phyloP scores from a whole-genome alignment of 1,139 yeast species.

The Geotrichum siamense region DNA sequence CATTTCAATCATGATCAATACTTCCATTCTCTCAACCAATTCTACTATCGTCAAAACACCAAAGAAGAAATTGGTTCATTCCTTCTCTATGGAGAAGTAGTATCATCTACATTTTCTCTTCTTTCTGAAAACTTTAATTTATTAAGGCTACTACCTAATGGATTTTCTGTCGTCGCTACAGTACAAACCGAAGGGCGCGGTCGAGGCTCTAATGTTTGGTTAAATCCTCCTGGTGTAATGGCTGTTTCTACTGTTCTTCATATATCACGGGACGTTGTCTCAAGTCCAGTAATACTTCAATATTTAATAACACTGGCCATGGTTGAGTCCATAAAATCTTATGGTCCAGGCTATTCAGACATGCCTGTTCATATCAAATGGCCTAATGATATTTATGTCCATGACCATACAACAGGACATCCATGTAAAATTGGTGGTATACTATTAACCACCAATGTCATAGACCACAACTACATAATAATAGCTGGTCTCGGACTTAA shows the following conservation, averaged over 20 bases:
- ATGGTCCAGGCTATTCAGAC: slow-evolving; percentile 55
- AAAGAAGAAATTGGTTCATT: slow-evolving; percentile 48
- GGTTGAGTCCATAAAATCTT: slow-evolving; percentile 63
- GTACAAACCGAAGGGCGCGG: slow-evolving; percentile 90
- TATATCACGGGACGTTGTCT: slow-evolving; percentile 45
- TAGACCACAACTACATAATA: slow-evolving; percentile 47
- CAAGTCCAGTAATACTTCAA: slow-evolving; percentile 56
- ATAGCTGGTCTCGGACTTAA: slow-evolving; percentile 88
- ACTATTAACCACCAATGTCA: slow-evolving; percentile 67
- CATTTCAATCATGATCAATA: slow-evolving; percentile 60
- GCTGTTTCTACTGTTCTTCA: slow-evolving; percentile 70
- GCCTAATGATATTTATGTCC: slow-evolving; percentile 93
- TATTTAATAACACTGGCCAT: slow-evolving; percentile 79
- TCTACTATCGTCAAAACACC: slow-evolving; percentile 26
- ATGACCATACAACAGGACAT: slow-evolving; percentile 47
- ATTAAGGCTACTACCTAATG: slow-evolving; percentile 57
- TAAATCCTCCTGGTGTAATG: slow-evolving; percentile 85
- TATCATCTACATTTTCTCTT: slow-evolving; percentile 78
- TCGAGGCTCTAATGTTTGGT: slow-evolving; percentile 92
- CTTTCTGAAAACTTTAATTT: slow-evolving; percentile 63
- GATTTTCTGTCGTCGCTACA: slow-evolving; percentile 63
- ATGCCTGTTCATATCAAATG: slow-evolving; percentile 76
- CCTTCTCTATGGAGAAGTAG: slow-evolving; percentile 76
- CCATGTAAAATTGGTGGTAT: slow-evolving; percentile 80
- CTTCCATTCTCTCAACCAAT: slow-evolving; percentile 41